phyloP scores from a whole-genome alignment of 495 filamentous ascomycete genomes.

The Penicillium atrosanguineum region DNA sequence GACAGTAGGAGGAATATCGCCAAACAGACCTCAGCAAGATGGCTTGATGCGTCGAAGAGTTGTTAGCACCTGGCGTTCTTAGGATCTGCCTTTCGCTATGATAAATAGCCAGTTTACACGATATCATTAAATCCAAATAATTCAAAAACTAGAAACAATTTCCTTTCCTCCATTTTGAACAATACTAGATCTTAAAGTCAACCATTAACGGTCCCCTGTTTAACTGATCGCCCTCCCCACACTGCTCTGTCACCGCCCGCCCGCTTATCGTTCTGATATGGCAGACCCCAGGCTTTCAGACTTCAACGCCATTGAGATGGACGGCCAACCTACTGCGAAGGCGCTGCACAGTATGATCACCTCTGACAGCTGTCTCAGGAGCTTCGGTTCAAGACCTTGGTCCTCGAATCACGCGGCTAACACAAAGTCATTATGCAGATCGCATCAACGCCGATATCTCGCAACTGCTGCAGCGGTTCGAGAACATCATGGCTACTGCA shows the following conservation, averaged over 20 bases:
- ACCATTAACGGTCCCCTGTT: neutral
- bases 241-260: conserved; percentile 6
- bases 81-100: neutral
- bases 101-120: neutral
- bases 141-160: neutral
- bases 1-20: neutral
- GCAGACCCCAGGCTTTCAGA: neutral
- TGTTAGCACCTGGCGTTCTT: neutral
- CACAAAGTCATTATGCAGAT: conserved; percentile 29
- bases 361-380: neutral
- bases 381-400: neutral
- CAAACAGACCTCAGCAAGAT: neutral
- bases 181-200: neutral
- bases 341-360: conserved; percentile 34
- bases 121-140: neutral
- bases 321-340: conserved; percentile 37
- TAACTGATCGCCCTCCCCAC: neutral
- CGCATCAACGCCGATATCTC: conserved; percentile 54
- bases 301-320: conserved; percentile 25
- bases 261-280: neutral
- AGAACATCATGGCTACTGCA: conserved; percentile 58
- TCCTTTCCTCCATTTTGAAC: neutral
- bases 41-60: neutral
- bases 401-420: conserved; percentile 7
- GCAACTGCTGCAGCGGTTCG: conserved; percentile 58